phyloP scores from a whole-genome alignment of 768 basidiomycete genomes.

The Lactifluus volemus region DNA sequence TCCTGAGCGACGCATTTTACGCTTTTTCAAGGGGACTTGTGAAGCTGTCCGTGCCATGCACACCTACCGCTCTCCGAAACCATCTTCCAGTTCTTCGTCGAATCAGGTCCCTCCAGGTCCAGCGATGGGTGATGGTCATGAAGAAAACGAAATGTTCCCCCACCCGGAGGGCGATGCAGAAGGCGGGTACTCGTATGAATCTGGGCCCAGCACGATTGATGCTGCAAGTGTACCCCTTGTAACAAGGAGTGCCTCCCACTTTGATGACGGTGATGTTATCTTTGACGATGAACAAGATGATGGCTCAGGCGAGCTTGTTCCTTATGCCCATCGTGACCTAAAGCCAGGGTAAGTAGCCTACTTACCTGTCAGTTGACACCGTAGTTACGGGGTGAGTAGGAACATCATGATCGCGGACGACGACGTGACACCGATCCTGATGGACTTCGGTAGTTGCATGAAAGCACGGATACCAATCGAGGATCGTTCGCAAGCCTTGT shows the following conservation, averaged over 20 bases:
- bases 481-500: conserved; percentile 75
- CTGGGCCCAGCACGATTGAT: conserved; percentile 20
- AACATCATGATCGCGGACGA: conserved; percentile 98
- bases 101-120: conserved; percentile 15
- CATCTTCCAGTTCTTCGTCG: conserved; percentile 21
- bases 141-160: conserved; percentile 64
- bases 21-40: conserved; percentile 90
- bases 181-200: conserved; percentile 64
- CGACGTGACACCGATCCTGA: conserved; percentile 74
- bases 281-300: conserved; percentile 79
- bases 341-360: conserved; percentile 74
- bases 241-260: conserved; percentile 34
- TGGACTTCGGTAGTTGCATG: conserved; percentile 94
- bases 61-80: conserved; percentile 55
- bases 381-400: conserved; percentile 31
- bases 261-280: conserved; percentile 50
- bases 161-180: conserved; percentile 70
- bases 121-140: conserved; percentile 34
- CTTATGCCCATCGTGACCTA: conserved; percentile 94
- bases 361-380: not conserved
- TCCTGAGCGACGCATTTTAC: conserved; percentile 81
- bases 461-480: conserved; percentile 79
- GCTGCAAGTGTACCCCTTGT: conserved; percentile 46
- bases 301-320: conserved; percentile 44
- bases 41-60: conserved; percentile 94